Evolutionary conservation across 1,284 basidiomycete species (phyloP).

Genomic region (Rhodotorula mucilaginosa): DNA sequence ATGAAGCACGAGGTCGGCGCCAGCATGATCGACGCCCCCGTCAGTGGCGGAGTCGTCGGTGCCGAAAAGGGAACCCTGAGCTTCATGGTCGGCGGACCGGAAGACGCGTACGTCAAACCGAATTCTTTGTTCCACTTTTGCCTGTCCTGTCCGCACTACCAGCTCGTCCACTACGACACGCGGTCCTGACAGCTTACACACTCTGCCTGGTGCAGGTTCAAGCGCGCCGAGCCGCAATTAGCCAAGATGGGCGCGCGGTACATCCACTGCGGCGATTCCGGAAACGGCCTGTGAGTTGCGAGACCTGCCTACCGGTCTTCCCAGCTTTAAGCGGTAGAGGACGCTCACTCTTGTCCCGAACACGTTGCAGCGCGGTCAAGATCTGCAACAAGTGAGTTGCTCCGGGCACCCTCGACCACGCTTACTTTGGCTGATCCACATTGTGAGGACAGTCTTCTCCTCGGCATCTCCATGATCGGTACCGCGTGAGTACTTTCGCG

Average conservation of each 20-base stretch:
- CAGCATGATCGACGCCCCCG: slow-evolving; percentile 82
- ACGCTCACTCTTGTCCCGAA: too few species aligned
- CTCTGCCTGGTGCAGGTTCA: slow-evolving; percentile 43
- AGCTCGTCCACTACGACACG: background rate
- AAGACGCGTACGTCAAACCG: slow-evolving; percentile 52
- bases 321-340: too few species aligned
- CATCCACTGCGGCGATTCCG: slow-evolving; percentile 77
- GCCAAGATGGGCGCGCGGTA: slow-evolving; percentile 71
- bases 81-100: slow-evolving; percentile 81
- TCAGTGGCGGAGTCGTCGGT: slow-evolving; percentile 81
- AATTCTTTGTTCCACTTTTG: background rate
- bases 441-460: slow-evolving; percentile 33
- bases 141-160: too few species aligned
- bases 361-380: slow-evolving; percentile 61
- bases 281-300: slow-evolving; percentile 61
- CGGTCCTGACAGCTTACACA: background rate
- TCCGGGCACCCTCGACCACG: background rate
- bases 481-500: slow-evolving; percentile 34
- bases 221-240: slow-evolving; percentile 59
- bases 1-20: slow-evolving; percentile 58
- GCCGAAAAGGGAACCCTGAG: slow-evolving; percentile 80
- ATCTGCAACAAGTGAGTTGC: slow-evolving; percentile 69
- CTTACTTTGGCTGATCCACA: background rate
- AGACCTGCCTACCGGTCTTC: too few species aligned
- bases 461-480: slow-evolving; percentile 45